Conservation (phyloP, 2,329 filamentous ascomycete genomes). For the Xylaria sp. region DNA sequence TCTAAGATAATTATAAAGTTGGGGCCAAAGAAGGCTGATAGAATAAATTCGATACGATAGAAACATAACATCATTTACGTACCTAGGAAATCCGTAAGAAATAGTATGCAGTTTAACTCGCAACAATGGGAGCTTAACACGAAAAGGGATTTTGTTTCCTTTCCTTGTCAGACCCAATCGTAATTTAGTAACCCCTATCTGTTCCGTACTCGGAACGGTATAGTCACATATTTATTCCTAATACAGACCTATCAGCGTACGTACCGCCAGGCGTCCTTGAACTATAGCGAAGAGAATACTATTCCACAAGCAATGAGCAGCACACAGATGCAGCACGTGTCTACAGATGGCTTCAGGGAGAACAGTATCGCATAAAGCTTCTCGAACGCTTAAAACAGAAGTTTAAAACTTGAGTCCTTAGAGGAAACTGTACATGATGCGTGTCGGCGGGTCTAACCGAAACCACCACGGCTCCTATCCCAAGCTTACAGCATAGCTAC, state of each 20-base stretch:
- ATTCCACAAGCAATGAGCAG: background rate
- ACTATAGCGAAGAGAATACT: background rate
- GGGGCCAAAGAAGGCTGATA: background rate
- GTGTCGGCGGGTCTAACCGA: slow-evolving; percentile 8
- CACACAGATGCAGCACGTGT: background rate
- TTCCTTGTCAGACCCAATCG: background rate
- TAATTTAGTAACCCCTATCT: slow-evolving; percentile 18
- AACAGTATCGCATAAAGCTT: background rate
- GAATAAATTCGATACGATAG: background rate
- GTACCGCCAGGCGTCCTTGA: background rate
- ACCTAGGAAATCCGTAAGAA: background rate
- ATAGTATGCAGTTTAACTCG: background rate
- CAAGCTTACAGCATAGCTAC: background rate
- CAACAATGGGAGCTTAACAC: background rate
- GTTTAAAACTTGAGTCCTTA: background rate
- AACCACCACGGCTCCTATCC: slow-evolving; percentile 1
- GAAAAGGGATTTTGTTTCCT: slow-evolving; percentile 2
- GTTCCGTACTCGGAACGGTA: slow-evolving; percentile 10
- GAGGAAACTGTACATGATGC: background rate
- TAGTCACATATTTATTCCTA: background rate
- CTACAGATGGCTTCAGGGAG: background rate
- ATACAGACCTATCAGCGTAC: slow-evolving; percentile 8
- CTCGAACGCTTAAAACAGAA: background rate
- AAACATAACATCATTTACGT: background rate
- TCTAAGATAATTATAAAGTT: too few relatives aligned